Evolutionary conservation across 2,329 filamentous ascomycete genomes (phyloP).

Genomic region (Fusarium papillatum): DNA sequence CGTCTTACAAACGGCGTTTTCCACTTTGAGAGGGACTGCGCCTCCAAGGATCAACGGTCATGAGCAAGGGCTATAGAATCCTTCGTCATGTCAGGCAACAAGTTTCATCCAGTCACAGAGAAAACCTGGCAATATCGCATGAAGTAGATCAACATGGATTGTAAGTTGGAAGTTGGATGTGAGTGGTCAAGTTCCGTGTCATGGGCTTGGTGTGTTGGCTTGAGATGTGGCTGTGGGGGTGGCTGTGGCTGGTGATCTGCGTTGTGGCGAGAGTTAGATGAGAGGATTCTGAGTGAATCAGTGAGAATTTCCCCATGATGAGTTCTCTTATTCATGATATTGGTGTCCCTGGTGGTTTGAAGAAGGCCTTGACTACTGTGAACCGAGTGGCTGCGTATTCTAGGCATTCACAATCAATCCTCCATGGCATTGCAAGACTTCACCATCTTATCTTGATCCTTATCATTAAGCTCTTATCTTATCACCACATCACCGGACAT

Average conservation of each 20-base stretch:
- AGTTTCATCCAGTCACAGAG: background rate
- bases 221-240: slow-evolving; percentile 3
- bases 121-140: slow-evolving; percentile 4
- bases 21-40: background rate
- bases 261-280: background rate
- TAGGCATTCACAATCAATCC: too few relatives aligned
- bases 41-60: background rate
- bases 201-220: slow-evolving; percentile 5
- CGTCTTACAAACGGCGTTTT: background rate
- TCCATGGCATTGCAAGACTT: background rate
- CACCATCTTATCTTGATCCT: background rate
- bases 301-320: background rate
- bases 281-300: background rate
- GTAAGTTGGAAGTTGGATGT: background rate
- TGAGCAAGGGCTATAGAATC: background rate
- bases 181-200: slow-evolving; percentile 11
- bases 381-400: background rate
- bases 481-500: slow-evolving; percentile 8
- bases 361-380: background rate
- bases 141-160: background rate
- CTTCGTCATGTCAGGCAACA: background rate
- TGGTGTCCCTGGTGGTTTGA: background rate
- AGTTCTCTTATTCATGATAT: background rate
- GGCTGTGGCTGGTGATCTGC: background rate
- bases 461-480: slow-evolving; percentile 14